Conservation (phyloP, 495 filamentous ascomycete genomes). For the Gamarada debralockiae region DNA sequence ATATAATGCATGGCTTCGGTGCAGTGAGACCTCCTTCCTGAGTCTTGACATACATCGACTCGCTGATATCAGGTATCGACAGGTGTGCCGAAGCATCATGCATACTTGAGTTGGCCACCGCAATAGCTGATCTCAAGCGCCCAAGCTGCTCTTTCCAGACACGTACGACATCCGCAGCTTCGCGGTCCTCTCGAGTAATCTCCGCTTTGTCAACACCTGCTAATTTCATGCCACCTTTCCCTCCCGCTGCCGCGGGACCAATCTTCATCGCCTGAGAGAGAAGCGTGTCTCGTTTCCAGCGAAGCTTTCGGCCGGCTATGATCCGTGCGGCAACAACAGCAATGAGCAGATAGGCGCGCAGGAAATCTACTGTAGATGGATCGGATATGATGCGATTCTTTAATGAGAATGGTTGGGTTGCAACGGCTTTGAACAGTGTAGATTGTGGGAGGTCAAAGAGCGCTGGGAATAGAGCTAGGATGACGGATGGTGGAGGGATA, state of each 20-base stretch:
- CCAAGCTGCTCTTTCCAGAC: conserved; percentile 70
- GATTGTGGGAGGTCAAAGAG: conserved; percentile 54
- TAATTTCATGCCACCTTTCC: conserved; percentile 82
- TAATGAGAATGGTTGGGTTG: conserved; percentile 43
- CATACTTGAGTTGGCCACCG: conserved; percentile 41
- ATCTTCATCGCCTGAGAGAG: conserved; percentile 90
- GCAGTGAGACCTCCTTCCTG: conserved; percentile 66
- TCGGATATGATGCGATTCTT: conserved; percentile 56
- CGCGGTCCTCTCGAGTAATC: conserved; percentile 77
- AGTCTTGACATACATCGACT: conserved; percentile 55
- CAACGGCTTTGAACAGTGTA: conserved; percentile 51
- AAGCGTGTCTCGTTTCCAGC: conserved; percentile 85
- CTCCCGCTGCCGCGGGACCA: conserved; percentile 61
- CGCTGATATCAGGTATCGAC: conserved; percentile 64
- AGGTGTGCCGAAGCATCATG: conserved; percentile 27
- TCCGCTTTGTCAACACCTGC: conserved; percentile 76
- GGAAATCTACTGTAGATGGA: conserved; percentile 48
- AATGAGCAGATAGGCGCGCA: conserved; percentile 49
- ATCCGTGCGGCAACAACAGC: conserved; percentile 70
- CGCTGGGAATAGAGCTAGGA: conserved; percentile 70
- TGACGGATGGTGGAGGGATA: conserved; percentile 80
- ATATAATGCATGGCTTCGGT: conserved; percentile 77
- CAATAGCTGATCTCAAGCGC: conserved; percentile 54
- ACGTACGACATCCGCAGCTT: conserved; percentile 71
- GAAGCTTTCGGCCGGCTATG: conserved; percentile 77